Evolutionary conservation across 306 rosid genomes (phyloP).

Genomic region (Malus orientalis): DNA sequence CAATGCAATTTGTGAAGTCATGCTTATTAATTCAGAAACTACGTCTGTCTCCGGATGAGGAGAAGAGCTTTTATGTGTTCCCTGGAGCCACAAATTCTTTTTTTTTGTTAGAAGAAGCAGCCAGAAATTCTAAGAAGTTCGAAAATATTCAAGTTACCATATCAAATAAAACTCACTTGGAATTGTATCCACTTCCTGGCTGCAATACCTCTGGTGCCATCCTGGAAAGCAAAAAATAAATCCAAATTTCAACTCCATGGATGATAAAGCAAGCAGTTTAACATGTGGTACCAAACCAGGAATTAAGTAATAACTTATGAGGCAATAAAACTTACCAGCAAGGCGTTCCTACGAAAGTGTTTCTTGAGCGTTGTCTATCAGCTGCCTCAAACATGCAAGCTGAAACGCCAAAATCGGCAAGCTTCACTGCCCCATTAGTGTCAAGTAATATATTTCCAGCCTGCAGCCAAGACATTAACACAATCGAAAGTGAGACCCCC

Average conservation of each 20-base stretch:
- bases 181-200: slow-evolving; percentile 96
- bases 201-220: slow-evolving; percentile 99
- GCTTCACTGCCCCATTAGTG: slow-evolving; percentile 66
- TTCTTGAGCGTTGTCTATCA: slow-evolving; percentile 85
- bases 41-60: not conserved
- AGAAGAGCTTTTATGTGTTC: not conserved
- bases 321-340: slow-evolving; percentile 60
- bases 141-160: not conserved
- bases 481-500: not conserved
- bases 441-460: slow-evolving; percentile 93
- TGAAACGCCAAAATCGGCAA: slow-evolving; percentile 95
- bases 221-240: slow-evolving; percentile 37
- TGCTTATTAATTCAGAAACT: not conserved
- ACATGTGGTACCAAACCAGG: not conserved
- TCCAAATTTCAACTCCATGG: not conserved
- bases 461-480: slow-evolving; percentile 24
- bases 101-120: too few relatives aligned
- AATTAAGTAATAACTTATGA: not conserved
- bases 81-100: not conserved
- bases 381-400: slow-evolving; percentile 95
- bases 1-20: not conserved
- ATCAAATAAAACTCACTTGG: slow-evolving; percentile 56
- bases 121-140: not conserved
- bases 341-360: slow-evolving; percentile 93
- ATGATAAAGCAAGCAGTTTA: slow-evolving; percentile 1